Evolutionary conservation across 2,329 filamentous ascomycete species (phyloP).

Genomic region (Alternaria triticina): DNA sequence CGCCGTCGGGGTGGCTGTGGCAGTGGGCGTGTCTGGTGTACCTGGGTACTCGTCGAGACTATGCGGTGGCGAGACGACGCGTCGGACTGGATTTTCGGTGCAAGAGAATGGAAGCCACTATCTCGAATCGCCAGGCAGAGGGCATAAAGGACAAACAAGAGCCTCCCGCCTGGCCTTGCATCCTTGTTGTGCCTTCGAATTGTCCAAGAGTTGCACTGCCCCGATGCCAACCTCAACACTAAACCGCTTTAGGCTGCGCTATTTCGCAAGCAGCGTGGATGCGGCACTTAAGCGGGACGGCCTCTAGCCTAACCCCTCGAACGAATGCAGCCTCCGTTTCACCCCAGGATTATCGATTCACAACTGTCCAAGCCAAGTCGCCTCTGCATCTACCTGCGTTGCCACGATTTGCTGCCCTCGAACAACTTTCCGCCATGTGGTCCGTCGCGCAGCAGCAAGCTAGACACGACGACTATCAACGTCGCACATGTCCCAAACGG

Average conservation of each 20-base stretch:
- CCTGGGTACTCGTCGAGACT: background rate
- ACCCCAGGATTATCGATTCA: background rate
- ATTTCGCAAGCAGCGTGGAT: background rate
- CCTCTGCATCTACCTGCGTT: background rate
- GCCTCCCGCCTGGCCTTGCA: background rate
- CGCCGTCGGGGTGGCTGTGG: constrained; percentile 6
- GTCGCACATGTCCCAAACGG: constrained; percentile 9
- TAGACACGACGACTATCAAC: background rate
- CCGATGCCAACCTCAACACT: background rate
- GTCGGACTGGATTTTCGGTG: background rate
- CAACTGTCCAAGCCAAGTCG: constrained; percentile 3
- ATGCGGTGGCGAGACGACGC: background rate
- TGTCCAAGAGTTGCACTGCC: constrained; percentile 8
- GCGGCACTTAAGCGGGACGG: background rate
- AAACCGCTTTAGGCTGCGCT: background rate
- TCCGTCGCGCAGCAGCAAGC: background rate
- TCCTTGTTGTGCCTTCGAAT: constrained; percentile 2
- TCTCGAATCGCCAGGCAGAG: background rate
- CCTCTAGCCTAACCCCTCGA: background rate
- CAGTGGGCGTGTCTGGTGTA: background rate
- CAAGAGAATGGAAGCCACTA: background rate
- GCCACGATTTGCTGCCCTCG: background rate
- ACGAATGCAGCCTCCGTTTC: constrained; percentile 4
- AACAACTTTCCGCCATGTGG: constrained; percentile 9
- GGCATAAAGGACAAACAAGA: background rate